Evolutionary conservation across 2,329 filamentous ascomycete species (phyloP).

Genomic region (Clonostachys solani): DNA sequence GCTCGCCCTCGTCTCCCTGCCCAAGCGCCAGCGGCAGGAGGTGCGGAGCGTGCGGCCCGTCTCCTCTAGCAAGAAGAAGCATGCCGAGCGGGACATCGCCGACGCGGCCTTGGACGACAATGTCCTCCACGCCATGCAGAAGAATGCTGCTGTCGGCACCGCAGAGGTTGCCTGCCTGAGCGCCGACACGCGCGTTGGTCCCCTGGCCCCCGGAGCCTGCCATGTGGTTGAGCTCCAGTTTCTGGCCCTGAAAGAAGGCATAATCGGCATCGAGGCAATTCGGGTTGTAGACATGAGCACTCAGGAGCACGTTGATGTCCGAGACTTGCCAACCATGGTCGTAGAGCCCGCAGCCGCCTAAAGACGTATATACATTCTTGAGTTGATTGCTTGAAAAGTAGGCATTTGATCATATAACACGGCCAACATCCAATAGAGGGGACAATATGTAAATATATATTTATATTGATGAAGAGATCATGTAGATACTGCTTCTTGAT

Average conservation of each 20-base stretch:
- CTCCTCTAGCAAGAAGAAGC: slow-evolving; percentile 36
- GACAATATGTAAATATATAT: too few species aligned
- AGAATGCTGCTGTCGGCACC: slow-evolving; percentile 56
- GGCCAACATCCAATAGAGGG: too few species aligned
- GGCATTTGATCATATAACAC: too few species aligned
- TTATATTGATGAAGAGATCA: too few species aligned
- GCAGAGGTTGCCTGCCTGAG: slow-evolving; percentile 72
- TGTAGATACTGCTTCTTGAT: too few species aligned
- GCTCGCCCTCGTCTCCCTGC: slow-evolving; percentile 64
- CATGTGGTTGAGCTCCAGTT: slow-evolving; percentile 72
- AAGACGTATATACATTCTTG: too few species aligned
- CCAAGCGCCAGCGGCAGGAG: slow-evolving; percentile 58
- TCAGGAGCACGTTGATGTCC: slow-evolving; percentile 74
- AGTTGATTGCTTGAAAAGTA: too few species aligned
- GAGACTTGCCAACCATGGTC: slow-evolving; percentile 67
- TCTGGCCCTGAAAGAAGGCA: slow-evolving; percentile 61
- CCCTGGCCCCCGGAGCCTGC: slow-evolving; percentile 67
- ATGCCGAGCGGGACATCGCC: slow-evolving; percentile 40
- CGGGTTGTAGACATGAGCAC: slow-evolving; percentile 69
- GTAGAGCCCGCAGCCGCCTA: slow-evolving; percentile 29
- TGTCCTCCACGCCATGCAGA: slow-evolving; percentile 67
- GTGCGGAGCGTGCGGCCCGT: slow-evolving; percentile 46
- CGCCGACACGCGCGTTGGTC: slow-evolving; percentile 69
- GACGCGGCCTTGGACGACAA: slow-evolving; percentile 70
- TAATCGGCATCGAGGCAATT: slow-evolving; percentile 68